These are phyloP conservation scores for Lactarius indigo DNA, from an alignment of 768 basidiomycete species.

Conservation along the genomic window DNA sequence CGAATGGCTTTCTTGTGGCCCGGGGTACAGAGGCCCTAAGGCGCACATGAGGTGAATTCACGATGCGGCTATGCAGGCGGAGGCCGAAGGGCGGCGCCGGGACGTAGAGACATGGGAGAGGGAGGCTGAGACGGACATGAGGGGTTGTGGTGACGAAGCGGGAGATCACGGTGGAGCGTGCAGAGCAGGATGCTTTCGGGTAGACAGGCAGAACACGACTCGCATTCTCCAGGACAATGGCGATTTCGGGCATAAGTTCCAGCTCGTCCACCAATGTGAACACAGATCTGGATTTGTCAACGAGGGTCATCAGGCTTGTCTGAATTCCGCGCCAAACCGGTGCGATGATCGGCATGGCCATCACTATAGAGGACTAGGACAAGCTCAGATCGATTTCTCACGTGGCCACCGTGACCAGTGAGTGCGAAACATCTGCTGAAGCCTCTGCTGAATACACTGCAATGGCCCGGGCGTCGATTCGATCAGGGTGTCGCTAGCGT, in stretches of 20 bases:
- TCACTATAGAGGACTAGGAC: neutral
- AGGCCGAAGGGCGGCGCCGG: neutral
- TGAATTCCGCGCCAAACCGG: neutral
- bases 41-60: slow-evolving; percentile 7
- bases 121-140: slow-evolving; percentile 9
- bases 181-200: slow-evolving; percentile 9
- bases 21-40: slow-evolving; percentile 6
- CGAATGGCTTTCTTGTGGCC: slow-evolving; percentile 9
- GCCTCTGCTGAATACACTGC: slow-evolving; percentile 10
- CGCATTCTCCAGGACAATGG: neutral
- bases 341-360: neutral
- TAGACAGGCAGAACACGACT: neutral
- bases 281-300: neutral
- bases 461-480: slow-evolving; percentile 3
- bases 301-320: too few relatives aligned
- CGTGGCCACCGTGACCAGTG: neutral
- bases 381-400: neutral
- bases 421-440: slow-evolving; percentile 15
- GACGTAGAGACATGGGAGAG: slow-evolving; percentile 11
- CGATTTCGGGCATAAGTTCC: neutral
- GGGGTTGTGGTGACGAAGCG: slow-evolving; percentile 8
- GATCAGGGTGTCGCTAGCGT: too few relatives aligned
- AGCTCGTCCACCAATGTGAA: too few relatives aligned
- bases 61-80: slow-evolving; percentile 7
- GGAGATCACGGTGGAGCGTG: slow-evolving; percentile 10